A percentile compares a stretch with the other conserved stretches of the same genome.
Evolutionary conservation across 2,329 filamentous ascomycete genomes (phyloP).

Genomic region (Cryoendolithus antarcticus): DNA sequence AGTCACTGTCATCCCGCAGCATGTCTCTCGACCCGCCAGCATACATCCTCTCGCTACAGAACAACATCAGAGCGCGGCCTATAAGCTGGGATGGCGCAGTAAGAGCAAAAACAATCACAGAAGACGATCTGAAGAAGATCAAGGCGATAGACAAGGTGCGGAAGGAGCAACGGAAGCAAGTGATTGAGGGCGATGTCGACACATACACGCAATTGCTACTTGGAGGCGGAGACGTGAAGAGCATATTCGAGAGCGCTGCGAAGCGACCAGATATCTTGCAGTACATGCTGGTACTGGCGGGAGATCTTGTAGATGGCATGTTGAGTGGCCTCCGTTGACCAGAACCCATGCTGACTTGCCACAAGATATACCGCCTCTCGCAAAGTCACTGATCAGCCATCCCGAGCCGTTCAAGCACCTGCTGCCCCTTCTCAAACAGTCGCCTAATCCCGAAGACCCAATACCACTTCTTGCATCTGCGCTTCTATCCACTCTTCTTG

Average conservation of each 20-base stretch:
- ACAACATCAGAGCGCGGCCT: slow-evolving; percentile 89
- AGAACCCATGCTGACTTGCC: neutral
- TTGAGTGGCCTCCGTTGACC: neutral
- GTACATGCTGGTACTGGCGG: slow-evolving; percentile 82
- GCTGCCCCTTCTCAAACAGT: slow-evolving; percentile 70
- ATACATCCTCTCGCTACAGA: slow-evolving; percentile 79
- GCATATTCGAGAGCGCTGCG: slow-evolving; percentile 72
- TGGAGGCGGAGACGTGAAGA: slow-evolving; percentile 51
- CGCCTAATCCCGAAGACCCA: slow-evolving; percentile 70
- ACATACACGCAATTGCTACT: slow-evolving; percentile 73
- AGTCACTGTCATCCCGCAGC: slow-evolving; percentile 8
- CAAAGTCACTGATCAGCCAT: slow-evolving; percentile 62
- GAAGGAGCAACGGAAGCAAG: slow-evolving; percentile 76
- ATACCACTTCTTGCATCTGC: slow-evolving; percentile 84
- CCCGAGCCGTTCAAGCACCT: slow-evolving; percentile 64
- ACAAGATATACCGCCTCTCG: slow-evolving; percentile 65
- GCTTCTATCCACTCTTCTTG: slow-evolving; percentile 70
- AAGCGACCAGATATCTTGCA: slow-evolving; percentile 86
- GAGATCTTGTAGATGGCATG: slow-evolving; percentile 74
- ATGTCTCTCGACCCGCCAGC: slow-evolving; percentile 92
- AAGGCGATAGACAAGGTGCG: slow-evolving; percentile 93
- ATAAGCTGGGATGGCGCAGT: slow-evolving; percentile 98
- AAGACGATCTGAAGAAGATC: slow-evolving; percentile 89
- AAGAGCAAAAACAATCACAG: slow-evolving; percentile 82
- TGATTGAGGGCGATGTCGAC: slow-evolving; percentile 65